Base-by-base conservation (phyloP, 352 stramenopile species). In the Aphanomyces astaci region DNA sequence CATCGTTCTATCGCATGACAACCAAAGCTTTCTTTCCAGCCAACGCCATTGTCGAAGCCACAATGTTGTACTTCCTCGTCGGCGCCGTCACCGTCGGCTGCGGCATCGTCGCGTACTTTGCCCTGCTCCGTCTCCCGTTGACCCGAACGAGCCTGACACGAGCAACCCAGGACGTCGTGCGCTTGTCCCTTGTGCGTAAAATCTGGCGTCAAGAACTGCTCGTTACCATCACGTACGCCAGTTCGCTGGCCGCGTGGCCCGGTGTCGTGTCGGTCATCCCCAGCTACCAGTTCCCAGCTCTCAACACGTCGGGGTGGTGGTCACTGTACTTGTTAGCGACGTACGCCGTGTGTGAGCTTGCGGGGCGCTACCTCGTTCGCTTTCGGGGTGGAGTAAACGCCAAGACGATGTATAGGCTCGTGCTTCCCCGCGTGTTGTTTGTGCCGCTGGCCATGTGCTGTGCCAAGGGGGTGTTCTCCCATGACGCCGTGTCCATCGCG, bases 361-460 rank as follows among this genome's bases (percentile, higher is more conserved):
- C n/a, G 11, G 51, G 51, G 15, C 51, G 51, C 19, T 59, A 59
- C 24, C 30, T 59, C 13, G 51, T 59, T 9, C 51, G 51, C 51
- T 59, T 24, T 59, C 51, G 51, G 36, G 81, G 82, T 40, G 76
- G 78, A 0, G 63, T 92, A 31, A 89, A 76, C 17, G 69, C 82
- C 24, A 27, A 63, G 45, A 90, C 87, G 63, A 72, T 92, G 43
- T 90, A 81, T 81, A 74, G 83, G 43, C 72, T 77, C 0, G 79
- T 92, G 22, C 67, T 88, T 9, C 73, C 67, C 0, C 82, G 84
- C 43, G 77, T 85, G 31, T 45, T 84, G 55, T 75, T 90, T 7
- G 76, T 92, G n/a, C 84, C 84, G 3, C 75, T 88, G 60, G 78
- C 89, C 70, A 78, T 90, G 28, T 76, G 73, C 31, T 87, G 89